These are phyloP conservation scores for Mycena indigotica DNA, from an alignment of 768 basidiomycete genomes.

Conservation along the genomic window DNA sequence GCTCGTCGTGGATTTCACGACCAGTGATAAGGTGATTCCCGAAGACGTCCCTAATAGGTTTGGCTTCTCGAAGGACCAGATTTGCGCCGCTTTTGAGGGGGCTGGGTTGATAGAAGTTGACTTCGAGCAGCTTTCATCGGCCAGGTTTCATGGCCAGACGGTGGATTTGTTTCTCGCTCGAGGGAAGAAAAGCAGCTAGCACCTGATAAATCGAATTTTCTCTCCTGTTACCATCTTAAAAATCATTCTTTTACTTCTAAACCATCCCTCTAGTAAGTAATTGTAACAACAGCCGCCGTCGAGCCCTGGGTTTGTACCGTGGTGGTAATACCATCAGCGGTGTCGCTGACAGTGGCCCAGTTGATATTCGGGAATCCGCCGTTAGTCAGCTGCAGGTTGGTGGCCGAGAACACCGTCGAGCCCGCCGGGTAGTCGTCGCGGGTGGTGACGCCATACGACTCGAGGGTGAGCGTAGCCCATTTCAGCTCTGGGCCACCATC, in stretches of 20 bases:
- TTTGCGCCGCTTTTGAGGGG: slow-evolving; percentile 51
- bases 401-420: slow-evolving; percentile 5
- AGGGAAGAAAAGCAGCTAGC: slow-evolving; percentile 52
- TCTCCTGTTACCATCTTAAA: too few species aligned
- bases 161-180: slow-evolving; percentile 59
- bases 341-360: not conserved
- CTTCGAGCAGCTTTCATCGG: slow-evolving; percentile 38
- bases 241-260: not conserved
- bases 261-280: slow-evolving; percentile 3
- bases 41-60: slow-evolving; percentile 52
- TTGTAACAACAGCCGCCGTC: not conserved
- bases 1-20: slow-evolving; percentile 54
- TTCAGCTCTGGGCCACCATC: slow-evolving; percentile 1
- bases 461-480: slow-evolving; percentile 1
- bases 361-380: not conserved
- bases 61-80: slow-evolving; percentile 54
- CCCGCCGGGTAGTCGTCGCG: slow-evolving; percentile 9
- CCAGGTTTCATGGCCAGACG: slow-evolving; percentile 33
- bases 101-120: slow-evolving; percentile 53
- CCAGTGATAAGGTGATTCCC: slow-evolving; percentile 31
- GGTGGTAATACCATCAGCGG: slow-evolving; percentile 3
- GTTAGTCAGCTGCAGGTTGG: not conserved
- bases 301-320: not conserved
- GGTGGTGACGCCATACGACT: not conserved
- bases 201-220: too few species aligned